phyloP scores from a whole-genome alignment of 2,329 filamentous ascomycete species.

The Fusarium heterosporum region DNA sequence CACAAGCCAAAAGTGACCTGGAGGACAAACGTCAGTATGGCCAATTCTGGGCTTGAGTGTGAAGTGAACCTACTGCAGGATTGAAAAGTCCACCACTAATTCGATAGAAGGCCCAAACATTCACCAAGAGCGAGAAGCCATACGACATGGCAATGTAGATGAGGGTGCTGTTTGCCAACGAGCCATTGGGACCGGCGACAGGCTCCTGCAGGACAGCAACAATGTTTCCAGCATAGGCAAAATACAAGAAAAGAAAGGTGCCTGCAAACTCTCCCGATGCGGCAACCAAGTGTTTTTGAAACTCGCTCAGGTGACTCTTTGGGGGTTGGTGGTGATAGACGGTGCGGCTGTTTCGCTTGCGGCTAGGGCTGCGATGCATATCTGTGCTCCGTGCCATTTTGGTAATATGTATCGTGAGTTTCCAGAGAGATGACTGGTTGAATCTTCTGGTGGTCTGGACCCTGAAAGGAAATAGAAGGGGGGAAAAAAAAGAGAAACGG shows the following conservation, averaged over 20 bases:
- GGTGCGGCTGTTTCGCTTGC: neutral
- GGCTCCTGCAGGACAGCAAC: constrained; percentile 35
- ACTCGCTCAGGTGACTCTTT: neutral
- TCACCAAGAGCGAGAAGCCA: constrained; percentile 57
- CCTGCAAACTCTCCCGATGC: constrained; percentile 40
- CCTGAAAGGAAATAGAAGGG: neutral
- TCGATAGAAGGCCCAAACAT: constrained; percentile 65
- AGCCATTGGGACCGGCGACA: constrained; percentile 10
- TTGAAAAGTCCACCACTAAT: constrained; percentile 62
- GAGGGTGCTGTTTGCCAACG: constrained; percentile 28
- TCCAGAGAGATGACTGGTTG: neutral
- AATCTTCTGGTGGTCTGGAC: neutral
- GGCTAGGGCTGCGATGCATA: neutral
- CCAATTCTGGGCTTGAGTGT: fast-evolving
- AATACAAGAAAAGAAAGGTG: constrained; percentile 43
- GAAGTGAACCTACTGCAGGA: constrained; percentile 38
- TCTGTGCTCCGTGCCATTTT: constrained; percentile 21
- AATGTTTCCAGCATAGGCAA: constrained; percentile 43
- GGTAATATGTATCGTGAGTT: neutral
- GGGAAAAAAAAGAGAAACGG: neutral
- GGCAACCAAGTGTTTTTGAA: constrained; percentile 33
- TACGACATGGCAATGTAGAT: constrained; percentile 40
- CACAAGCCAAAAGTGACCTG: constrained; percentile 42
- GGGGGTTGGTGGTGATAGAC: neutral
- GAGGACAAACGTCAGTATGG: neutral